phyloP scores from a whole-genome alignment of 345 rosid genomes.

The Dipteronia sinensis region DNA sequence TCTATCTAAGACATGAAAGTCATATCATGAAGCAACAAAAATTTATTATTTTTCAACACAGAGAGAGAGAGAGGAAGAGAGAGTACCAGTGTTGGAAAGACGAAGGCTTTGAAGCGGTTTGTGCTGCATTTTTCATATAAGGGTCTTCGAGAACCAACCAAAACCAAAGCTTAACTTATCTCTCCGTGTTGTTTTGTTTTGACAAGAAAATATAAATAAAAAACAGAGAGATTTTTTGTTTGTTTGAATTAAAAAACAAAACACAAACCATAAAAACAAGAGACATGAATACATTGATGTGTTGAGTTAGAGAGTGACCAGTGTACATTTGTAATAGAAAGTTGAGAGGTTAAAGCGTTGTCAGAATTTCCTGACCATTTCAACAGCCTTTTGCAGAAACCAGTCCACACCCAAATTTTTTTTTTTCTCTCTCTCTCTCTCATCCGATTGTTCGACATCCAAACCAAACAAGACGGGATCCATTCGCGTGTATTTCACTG shows the following conservation, averaged over 20 bases:
- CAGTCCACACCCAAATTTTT: background rate
- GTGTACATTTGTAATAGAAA: slow-evolving; percentile 7
- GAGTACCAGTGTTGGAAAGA: slow-evolving; percentile 10
- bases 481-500: background rate
- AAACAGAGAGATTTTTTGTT: background rate
- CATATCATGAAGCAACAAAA: background rate
- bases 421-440: background rate
- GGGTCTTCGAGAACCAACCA: slow-evolving; percentile 2
- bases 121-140: slow-evolving; percentile 20
- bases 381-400: slow-evolving; percentile 24
- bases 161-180: background rate
- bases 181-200: background rate
- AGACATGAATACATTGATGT: background rate
- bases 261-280: background rate
- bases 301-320: background rate
- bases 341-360: slow-evolving; percentile 31
- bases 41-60: background rate
- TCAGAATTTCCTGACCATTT: slow-evolving; percentile 31
- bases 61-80: background rate
- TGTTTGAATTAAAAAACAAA: background rate
- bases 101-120: slow-evolving; percentile 6
- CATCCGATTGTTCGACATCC: background rate
- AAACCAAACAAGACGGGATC: background rate
- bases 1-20: background rate
- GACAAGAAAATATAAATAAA: too few species aligned